Evolutionary conservation across 345 rosid genomes (phyloP).

Genomic region (Iberis pinnata): DNA sequence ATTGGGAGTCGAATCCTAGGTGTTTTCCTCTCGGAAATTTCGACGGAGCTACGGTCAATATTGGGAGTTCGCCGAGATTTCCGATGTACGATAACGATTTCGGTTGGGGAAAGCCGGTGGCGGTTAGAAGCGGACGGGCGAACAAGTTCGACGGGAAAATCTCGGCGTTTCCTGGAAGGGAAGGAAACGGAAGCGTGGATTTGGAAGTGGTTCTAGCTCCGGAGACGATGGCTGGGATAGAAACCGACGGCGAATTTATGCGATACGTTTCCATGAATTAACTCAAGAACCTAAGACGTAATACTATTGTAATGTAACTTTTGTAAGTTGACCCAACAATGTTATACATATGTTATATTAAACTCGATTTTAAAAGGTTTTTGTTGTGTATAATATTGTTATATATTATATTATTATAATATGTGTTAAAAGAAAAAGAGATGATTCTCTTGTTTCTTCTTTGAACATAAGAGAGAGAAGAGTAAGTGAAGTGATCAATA

Average conservation of each 20-base stretch:
- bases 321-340: no score
- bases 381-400: no score
- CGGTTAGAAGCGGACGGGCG: conserved; percentile 64
- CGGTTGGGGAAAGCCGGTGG: conserved; percentile 88
- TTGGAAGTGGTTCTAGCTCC: conserved; percentile 75
- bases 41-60: conserved; percentile 71
- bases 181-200: conserved; percentile 65
- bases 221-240: conserved; percentile 65
- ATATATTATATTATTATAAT: no score
- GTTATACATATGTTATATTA: no score
- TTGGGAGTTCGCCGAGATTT: conserved; percentile 83
- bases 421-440: no score
- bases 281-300: no score
- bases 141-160: conserved; percentile 93
- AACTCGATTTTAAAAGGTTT: no score
- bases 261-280: conserved; percentile 36
- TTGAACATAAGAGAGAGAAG: no score
- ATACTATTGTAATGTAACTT: no score
- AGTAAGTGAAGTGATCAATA: no score
- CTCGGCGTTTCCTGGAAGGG: conserved; percentile 82
- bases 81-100: conserved; percentile 91
- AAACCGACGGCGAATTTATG: conserved; percentile 65
- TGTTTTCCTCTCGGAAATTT: conserved; percentile 76
- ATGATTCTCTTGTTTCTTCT: no score
- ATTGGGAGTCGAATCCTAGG: conserved; percentile 69